phyloP scores from a whole-genome alignment of 306 rosid species.

The Dalbergia cochinchinensis region DNA sequence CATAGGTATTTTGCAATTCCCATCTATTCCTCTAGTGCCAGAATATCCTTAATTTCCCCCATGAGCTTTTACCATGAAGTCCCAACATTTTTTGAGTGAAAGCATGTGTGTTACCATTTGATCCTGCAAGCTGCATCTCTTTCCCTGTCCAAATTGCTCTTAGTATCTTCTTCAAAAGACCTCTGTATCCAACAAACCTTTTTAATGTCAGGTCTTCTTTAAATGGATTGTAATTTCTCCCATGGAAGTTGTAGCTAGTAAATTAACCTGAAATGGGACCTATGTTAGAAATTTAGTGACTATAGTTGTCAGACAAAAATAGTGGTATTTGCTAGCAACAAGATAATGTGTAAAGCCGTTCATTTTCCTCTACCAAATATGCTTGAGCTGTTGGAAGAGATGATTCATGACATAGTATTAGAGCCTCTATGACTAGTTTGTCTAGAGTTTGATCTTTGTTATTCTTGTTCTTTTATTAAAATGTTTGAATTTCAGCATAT shows the following conservation, averaged over 20 bases:
- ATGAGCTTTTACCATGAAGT: neutral
- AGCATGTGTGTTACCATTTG: neutral
- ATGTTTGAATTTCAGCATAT: too few relatives aligned
- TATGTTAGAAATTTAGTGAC: constrained; percentile 5
- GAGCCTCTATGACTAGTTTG: too few relatives aligned
- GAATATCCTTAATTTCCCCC: too few relatives aligned
- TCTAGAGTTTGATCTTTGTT: too few relatives aligned
- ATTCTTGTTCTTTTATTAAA: too few relatives aligned
- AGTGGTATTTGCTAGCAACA: too few relatives aligned
- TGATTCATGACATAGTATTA: too few relatives aligned
- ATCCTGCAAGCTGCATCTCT: neutral
- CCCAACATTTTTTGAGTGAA: neutral
- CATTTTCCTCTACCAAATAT: too few relatives aligned
- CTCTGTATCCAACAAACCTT: neutral
- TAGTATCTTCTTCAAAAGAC: neutral
- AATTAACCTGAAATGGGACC: neutral
- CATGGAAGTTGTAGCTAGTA: neutral
- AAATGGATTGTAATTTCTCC: neutral
- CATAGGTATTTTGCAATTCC: too few relatives aligned
- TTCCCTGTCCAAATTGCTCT: neutral
- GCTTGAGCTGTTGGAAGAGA: too few relatives aligned
- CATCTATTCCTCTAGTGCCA: too few relatives aligned
- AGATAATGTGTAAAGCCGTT: too few relatives aligned
- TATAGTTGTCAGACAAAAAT: neutral
- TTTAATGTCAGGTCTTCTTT: neutral